Conservation (phyloP, 352 stramenopile species). For the Phytophthora fragariae region DNA sequence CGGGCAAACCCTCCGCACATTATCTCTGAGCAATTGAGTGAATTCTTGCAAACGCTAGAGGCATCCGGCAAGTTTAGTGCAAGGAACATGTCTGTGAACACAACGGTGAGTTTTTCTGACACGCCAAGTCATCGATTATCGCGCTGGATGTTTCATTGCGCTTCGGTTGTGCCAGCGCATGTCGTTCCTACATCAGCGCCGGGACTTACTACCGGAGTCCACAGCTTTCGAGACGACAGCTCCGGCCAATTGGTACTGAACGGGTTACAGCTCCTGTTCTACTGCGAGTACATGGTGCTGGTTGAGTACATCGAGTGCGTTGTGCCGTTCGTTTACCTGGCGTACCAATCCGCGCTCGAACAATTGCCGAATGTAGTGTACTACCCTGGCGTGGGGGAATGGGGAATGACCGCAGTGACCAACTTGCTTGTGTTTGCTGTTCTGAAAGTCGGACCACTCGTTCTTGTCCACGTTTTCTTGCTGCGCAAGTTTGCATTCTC, state of each 20-base stretch:
- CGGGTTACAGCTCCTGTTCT: conserved; percentile 35
- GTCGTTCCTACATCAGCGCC: background rate
- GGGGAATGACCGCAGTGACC: background rate
- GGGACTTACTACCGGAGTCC: background rate
- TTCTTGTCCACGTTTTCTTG: conserved; percentile 5
- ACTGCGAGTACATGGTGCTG: conserved; percentile 23
- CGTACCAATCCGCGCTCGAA: conserved; percentile 38
- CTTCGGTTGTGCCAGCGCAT: background rate
- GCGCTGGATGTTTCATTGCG: background rate
- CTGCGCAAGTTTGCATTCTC: conserved; percentile 18
- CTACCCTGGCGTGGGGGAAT: conserved; percentile 12
- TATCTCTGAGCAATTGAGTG: background rate
- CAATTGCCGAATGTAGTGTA: conserved; percentile 40
- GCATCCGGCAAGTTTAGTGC: background rate
- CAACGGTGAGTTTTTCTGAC: background rate
- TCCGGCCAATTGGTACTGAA: conserved; percentile 6
- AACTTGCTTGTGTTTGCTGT: conserved; percentile 24
- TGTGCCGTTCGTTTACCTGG: conserved; percentile 33
- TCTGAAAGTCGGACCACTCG: conserved; percentile 16
- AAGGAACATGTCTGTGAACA: background rate
- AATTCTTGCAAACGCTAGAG: background rate
- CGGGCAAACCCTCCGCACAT: background rate
- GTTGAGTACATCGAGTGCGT: conserved; percentile 34
- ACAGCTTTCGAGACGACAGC: background rate
- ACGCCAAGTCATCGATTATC: background rate